Evolutionary conservation across 1,139 yeast genomes (phyloP), one percentile per base, ranked within the genome.

Genomic region (Suhomyces kunorum): DNA sequence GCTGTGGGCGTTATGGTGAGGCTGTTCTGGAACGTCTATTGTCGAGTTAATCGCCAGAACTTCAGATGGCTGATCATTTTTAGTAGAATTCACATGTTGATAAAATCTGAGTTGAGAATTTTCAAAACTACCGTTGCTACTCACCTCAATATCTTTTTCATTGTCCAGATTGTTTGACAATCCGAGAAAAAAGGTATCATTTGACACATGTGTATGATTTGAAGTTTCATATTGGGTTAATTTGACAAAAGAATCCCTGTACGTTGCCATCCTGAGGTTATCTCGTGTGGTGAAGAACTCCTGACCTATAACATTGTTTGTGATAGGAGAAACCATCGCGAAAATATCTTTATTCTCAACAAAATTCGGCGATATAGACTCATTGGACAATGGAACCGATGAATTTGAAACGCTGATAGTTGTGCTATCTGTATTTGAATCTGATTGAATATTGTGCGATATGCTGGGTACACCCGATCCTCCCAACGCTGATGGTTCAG

Each of bases 251-350:
- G 58, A 40, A 29, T 57, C 61, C 19, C 48, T 53, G 39, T 55
- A 55, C 6, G 57, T 29, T 1, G 60, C 59, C 28, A 44, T 29
- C 23, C 56, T 43, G 24, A 58, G 43, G 25, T 55, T 54, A 17
- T 57, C 55, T 24, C 47, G 51, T 4, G 54, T 45, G 2, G 47
- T 40, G 35, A 37, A 48, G 32, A 49, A 48, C n/a, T 49, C 55
- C n/a, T 40, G 42, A 7, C 45, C 51, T 14, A 44, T 38, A 2
- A 42, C 33, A 25, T 36, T 38, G 14, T 40, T 43, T 6, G 44
- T 43, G 7, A 45, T 37, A 6, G 54, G 51, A 2, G 49, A 41
- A 9, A 50, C 50, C 36, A 36, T 39, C 19, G 56, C 49, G 34
- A 50, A 49, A 8, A 52, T 50, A 16, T 51, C 51, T 16, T 40